These are phyloP conservation scores for Hygrophila difformis DNA, from an alignment of 257 asterid species.

Conservation along the genomic window DNA sequence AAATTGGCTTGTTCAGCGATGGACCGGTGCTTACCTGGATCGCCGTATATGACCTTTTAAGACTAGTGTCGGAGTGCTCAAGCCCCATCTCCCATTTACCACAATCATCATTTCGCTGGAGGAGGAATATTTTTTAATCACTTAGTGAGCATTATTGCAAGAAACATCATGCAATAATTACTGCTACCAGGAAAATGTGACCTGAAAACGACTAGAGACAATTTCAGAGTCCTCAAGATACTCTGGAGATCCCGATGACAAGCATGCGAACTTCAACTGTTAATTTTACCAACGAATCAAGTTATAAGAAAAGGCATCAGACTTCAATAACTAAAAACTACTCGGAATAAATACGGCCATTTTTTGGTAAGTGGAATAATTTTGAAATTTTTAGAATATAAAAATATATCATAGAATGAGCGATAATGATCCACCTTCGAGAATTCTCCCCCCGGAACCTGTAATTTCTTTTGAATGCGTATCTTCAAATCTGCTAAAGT, in stretches of 20 bases:
- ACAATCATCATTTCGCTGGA: too few relatives aligned
- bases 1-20: too few relatives aligned
- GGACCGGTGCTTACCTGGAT: too few relatives aligned
- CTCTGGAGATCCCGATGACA: conserved; percentile 92
- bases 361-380: too few relatives aligned
- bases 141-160: conserved; percentile 2
- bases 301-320: conserved; percentile 4
- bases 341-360: too few relatives aligned
- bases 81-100: conserved; percentile 99
- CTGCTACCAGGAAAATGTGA: conserved; percentile 14
- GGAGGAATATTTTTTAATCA: conserved; percentile 68
- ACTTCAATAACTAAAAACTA: not conserved
- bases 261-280: conserved; percentile 93
- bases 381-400: too few relatives aligned
- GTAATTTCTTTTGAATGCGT: conserved; percentile 85
- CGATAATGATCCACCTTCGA: conserved; percentile 44
- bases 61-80: conserved; percentile 89
- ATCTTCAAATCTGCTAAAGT: conserved; percentile 66
- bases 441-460: conserved; percentile 82
- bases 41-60: conserved; percentile 66
- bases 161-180: not conserved
- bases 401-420: not conserved
- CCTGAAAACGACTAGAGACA: conserved; percentile 86
- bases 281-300: not conserved
- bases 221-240: conserved; percentile 83